Conservation (phyloP, 2,329 filamentous ascomycete species). For the Pestalotiopsis sp. region DNA sequence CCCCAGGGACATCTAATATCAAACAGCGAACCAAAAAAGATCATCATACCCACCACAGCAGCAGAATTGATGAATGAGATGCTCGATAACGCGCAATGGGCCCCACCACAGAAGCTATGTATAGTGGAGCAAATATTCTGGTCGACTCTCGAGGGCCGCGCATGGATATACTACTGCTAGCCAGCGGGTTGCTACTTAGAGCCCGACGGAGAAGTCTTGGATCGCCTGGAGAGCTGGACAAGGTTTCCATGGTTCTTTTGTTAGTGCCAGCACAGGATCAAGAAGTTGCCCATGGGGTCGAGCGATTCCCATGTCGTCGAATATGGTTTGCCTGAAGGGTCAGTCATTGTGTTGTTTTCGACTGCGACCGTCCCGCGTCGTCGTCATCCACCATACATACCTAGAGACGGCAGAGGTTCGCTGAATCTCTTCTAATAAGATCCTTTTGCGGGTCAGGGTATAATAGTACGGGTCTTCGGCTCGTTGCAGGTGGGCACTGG, state of each 20-base stretch:
- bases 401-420: neutral
- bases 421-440: neutral
- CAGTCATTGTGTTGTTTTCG: no score
- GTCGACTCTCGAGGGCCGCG: neutral
- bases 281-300: no score
- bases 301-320: no score
- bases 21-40: constrained; percentile 1
- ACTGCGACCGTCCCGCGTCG: no score
- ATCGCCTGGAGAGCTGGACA: neutral
- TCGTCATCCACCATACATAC: no score
- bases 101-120: constrained; percentile 1
- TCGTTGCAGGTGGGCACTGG: neutral
- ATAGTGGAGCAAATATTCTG: neutral
- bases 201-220: neutral
- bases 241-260: neutral
- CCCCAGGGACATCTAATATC: neutral
- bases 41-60: constrained; percentile 2
- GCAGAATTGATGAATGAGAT: neutral
- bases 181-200: neutral
- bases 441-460: neutral
- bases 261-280: no score
- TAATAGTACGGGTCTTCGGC: neutral
- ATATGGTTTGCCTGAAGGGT: no score
- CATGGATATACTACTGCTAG: neutral
- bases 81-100: neutral